Evolutionary conservation across 495 filamentous ascomycete genomes (phyloP).

Genomic region (Schizothecium vesticola): DNA sequence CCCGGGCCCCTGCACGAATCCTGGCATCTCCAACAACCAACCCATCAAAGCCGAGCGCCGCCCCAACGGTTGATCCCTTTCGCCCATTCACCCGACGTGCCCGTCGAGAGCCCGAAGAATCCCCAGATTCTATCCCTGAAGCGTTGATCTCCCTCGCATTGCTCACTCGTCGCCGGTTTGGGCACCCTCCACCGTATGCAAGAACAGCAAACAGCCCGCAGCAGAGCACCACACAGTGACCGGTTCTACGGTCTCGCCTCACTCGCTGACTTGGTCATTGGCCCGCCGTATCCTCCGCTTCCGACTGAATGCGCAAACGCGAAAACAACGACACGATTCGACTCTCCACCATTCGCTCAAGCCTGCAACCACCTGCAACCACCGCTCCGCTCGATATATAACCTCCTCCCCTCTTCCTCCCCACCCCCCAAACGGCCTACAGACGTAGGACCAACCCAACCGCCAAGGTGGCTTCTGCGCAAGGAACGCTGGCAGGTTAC

Average conservation of each 20-base stretch:
- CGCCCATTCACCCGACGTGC: constrained; percentile 1
- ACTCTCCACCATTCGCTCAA: constrained; percentile 9
- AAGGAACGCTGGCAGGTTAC: constrained; percentile 43
- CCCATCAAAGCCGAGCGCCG: constrained; percentile 1
- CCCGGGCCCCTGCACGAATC: not conserved
- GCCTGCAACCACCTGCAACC: constrained; percentile 14
- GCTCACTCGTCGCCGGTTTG: constrained; percentile 14
- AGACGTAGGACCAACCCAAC: constrained; percentile 36
- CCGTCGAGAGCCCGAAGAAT: not conserved
- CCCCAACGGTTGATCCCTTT: not conserved
- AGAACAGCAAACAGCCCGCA: constrained; percentile 22
- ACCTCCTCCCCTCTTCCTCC: constrained; percentile 8
- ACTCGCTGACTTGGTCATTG: constrained; percentile 18
- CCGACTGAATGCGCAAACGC: constrained; percentile 18
- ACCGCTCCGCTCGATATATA: constrained; percentile 16
- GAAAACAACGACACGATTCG: constrained; percentile 15
- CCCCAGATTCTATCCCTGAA: constrained; percentile 4
- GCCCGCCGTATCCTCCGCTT: constrained; percentile 11
- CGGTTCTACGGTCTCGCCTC: not conserved
- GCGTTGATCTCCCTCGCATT: constrained; percentile 20
- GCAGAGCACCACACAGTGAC: constrained; percentile 11
- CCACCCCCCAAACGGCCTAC: constrained; percentile 32
- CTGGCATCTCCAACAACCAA: constrained; percentile 4
- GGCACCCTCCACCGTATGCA: constrained; percentile 12
- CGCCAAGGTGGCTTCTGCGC: constrained; percentile 53